Conservation (phyloP, 2,329 filamentous ascomycete genomes). For the Clonostachys byssicola region DNA sequence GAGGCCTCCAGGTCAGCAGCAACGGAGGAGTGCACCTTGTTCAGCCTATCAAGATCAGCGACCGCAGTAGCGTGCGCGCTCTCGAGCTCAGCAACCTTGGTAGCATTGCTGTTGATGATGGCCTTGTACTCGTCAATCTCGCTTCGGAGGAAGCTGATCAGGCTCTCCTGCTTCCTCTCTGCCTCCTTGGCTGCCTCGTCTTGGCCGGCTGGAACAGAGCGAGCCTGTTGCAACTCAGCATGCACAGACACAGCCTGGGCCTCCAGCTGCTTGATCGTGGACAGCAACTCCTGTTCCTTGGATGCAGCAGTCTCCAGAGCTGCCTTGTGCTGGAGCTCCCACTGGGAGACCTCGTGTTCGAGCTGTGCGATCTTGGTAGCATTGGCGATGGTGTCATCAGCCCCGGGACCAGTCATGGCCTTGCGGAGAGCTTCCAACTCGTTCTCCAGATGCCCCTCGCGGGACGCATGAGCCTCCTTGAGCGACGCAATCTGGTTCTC, state of each 20-base stretch:
- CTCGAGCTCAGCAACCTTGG: slow-evolving; percentile 72
- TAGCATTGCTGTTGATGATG: slow-evolving; percentile 63
- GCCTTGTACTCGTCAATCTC: slow-evolving; percentile 81
- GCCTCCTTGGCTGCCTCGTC: slow-evolving; percentile 39
- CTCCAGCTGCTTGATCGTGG: slow-evolving; percentile 72
- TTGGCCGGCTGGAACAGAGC: slow-evolving; percentile 27
- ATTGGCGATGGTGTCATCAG: slow-evolving; percentile 9
- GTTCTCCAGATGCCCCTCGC: slow-evolving; percentile 69
- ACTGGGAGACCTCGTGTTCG: slow-evolving; percentile 66
- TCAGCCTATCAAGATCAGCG: slow-evolving; percentile 66
- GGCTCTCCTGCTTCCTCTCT: slow-evolving; percentile 51
- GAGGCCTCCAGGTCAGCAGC: slow-evolving; percentile 50
- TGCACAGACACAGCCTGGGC: slow-evolving; percentile 48
- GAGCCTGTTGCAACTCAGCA: slow-evolving; percentile 39
- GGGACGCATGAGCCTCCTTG: slow-evolving; percentile 65
- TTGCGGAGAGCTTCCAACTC: slow-evolving; percentile 68
- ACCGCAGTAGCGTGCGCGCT: slow-evolving; percentile 63
- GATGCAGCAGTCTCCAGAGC: slow-evolving; percentile 66
- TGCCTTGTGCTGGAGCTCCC: slow-evolving; percentile 72
- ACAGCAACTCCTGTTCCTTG: slow-evolving; percentile 68
- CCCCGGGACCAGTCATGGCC: slow-evolving; percentile 35
- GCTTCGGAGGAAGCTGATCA: slow-evolving; percentile 58
- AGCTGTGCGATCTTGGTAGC: slow-evolving; percentile 56
- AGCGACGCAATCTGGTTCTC: slow-evolving; percentile 75
- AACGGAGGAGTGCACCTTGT: slow-evolving; percentile 64